Conservation (phyloP, 2,329 filamentous ascomycete genomes). For the Colletotrichum tanaceti region DNA sequence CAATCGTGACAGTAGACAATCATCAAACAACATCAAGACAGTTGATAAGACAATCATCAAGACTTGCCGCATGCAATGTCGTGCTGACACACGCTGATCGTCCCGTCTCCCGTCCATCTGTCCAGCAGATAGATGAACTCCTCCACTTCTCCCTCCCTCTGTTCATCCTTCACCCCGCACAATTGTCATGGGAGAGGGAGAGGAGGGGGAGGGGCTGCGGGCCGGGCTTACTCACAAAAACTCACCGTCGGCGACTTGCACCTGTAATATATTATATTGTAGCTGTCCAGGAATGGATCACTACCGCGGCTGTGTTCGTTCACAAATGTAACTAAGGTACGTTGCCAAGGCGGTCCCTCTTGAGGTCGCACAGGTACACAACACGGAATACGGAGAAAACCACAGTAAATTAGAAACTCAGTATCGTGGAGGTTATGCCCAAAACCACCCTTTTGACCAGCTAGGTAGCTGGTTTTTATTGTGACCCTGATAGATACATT, state of each 20-base stretch:
- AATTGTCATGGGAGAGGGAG: no score
- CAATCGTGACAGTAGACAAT: neutral
- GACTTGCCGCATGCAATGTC: slow-evolving; percentile 20
- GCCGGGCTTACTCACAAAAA: neutral
- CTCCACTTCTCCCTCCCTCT: neutral
- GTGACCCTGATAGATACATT: no score
- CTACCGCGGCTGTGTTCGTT: slow-evolving; percentile 15
- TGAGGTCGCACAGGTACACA: no score
- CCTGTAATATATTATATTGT: no score
- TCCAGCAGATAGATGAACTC: neutral
- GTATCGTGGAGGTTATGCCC: no score
- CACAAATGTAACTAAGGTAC: neutral
- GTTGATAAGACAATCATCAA: no score
- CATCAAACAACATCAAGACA: no score
- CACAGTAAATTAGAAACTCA: no score
- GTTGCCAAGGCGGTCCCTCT: no score
- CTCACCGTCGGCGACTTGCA: neutral
- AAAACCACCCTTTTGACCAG: no score
- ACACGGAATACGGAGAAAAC: no score
- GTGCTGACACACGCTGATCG: slow-evolving; percentile 16
- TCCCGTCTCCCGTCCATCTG: neutral
- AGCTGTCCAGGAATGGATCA: slow-evolving; percentile 6
- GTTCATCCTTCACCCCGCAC: neutral
- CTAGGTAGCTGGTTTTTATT: no score
- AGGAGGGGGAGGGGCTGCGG: neutral